Evolutionary conservation across 495 filamentous ascomycete species (phyloP).

Genomic region (Penicillium antarcticum): DNA sequence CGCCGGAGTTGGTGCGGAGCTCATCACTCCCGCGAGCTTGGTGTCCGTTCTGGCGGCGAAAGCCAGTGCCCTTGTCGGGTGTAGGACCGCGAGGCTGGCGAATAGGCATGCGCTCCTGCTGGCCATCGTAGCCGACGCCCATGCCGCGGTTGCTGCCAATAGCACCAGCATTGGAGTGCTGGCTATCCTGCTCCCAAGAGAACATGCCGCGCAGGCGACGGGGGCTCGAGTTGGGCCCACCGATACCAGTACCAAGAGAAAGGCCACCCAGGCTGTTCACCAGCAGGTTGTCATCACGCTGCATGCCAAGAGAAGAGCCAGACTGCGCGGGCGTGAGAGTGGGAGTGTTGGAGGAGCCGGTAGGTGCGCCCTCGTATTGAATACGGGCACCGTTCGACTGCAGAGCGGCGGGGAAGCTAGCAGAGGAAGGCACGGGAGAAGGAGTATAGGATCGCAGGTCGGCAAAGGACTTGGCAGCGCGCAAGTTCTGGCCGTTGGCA

Average conservation of each 20-base stretch:
- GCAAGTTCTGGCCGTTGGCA: slow-evolving; percentile 69
- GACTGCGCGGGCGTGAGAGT: slow-evolving; percentile 74
- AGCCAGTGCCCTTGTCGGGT: slow-evolving; percentile 73
- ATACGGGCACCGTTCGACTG: slow-evolving; percentile 63
- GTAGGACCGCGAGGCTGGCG: slow-evolving; percentile 79
- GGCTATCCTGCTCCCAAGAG: slow-evolving; percentile 62
- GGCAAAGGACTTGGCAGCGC: slow-evolving; percentile 93
- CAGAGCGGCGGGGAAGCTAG: slow-evolving; percentile 76
- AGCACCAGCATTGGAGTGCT: slow-evolving; percentile 58
- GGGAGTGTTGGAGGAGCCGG: slow-evolving; percentile 65
- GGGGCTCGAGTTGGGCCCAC: slow-evolving; percentile 54
- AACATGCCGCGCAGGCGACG: slow-evolving; percentile 61
- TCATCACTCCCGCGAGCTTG: slow-evolving; percentile 78
- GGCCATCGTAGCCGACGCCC: slow-evolving; percentile 61
- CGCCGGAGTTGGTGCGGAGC: slow-evolving; percentile 54
- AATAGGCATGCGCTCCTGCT: slow-evolving; percentile 67
- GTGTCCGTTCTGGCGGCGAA: slow-evolving; percentile 78
- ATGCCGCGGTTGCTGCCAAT: slow-evolving; percentile 84
- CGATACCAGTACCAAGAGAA: slow-evolving; percentile 60
- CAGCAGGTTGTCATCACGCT: slow-evolving; percentile 63
- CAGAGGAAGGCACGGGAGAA: slow-evolving; percentile 84
- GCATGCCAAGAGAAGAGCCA: slow-evolving; percentile 53
- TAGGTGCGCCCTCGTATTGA: slow-evolving; percentile 57
- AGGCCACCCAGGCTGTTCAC: slow-evolving; percentile 66
- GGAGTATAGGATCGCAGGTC: slow-evolving; percentile 94